Evolutionary conservation across 352 stramenopile genomes (phyloP).

Genomic region (Globisporangium parvum): DNA sequence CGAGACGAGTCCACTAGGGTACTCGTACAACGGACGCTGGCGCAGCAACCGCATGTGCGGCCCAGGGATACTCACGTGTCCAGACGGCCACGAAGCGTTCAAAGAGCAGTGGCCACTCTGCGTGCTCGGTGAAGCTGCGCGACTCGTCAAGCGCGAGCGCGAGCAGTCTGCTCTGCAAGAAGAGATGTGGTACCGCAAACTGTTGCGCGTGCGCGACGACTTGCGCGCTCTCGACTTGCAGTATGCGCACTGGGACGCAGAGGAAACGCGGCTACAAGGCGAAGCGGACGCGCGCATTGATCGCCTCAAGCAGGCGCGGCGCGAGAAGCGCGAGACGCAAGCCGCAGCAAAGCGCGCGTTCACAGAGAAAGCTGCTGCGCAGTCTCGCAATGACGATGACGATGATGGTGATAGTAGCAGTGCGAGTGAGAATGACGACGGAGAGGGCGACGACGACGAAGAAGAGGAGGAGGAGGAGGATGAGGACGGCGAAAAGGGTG

Average conservation of each 20-base stretch:
- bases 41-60: constrained; percentile 50
- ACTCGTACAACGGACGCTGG: constrained; percentile 49
- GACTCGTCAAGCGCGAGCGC: constrained; percentile 41
- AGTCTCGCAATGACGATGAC: constrained; percentile 11
- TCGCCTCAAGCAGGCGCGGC: constrained; percentile 38
- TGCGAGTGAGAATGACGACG: background rate
- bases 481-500: constrained; percentile 13
- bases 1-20: constrained; percentile 57
- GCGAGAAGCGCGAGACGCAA: constrained; percentile 51
- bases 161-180: constrained; percentile 12
- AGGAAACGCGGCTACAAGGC: constrained; percentile 37
- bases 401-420: background rate
- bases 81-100: constrained; percentile 36
- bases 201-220: constrained; percentile 65
- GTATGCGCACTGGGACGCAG: constrained; percentile 52
- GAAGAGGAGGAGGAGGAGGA: constrained; percentile 19
- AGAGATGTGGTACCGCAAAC: constrained; percentile 41
- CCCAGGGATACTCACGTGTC: constrained; percentile 34
- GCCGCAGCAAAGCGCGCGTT: constrained; percentile 52
- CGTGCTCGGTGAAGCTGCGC: constrained; percentile 54
- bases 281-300: constrained; percentile 40
- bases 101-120: constrained; percentile 49
- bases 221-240: constrained; percentile 56
- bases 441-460: constrained; percentile 7
- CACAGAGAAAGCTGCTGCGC: constrained; percentile 23